Percentiles rank a stretch among this genome's conserved stretches.
These are phyloP conservation scores for Medicago lupulina DNA, from an alignment of 306 rosid species.

Conservation along the genomic window DNA sequence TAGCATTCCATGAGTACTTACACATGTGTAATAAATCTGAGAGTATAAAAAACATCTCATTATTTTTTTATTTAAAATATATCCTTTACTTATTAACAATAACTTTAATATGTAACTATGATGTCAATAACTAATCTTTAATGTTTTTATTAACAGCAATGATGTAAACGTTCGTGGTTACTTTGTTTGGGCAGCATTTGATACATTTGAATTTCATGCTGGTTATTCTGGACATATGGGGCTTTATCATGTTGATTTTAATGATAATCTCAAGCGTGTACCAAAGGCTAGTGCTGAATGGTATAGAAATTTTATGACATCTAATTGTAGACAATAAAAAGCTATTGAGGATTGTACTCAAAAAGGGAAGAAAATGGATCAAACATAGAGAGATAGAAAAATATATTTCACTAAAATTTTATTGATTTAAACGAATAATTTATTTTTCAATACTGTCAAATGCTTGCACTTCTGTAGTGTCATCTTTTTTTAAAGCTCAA, in stretches of 20 bases:
- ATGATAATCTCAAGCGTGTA: conserved; percentile 31
- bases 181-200: conserved; percentile 44
- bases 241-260: conserved; percentile 42
- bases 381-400: too few relatives aligned
- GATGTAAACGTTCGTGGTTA: conserved; percentile 49
- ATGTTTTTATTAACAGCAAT: conserved; percentile 8
- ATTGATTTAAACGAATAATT: too few relatives aligned
- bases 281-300: conserved; percentile 25
- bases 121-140: neutral
- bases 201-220: conserved; percentile 41
- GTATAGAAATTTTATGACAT: conserved; percentile 2
- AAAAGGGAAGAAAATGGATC: neutral
- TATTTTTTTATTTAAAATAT: neutral
- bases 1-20: neutral
- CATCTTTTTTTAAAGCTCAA: too few relatives aligned
- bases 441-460: too few relatives aligned
- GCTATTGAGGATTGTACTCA: neutral
- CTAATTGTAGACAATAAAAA: neutral
- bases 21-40: too few relatives aligned
- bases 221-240: conserved; percentile 35
- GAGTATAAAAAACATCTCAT: neutral
- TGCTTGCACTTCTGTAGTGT: too few relatives aligned
- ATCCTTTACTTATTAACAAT: too few relatives aligned
- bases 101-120: too few relatives aligned
- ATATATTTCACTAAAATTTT: too few relatives aligned